Base-by-base conservation (phyloP, 1,139 yeast species). In the Magnusiomyces tetraspermus region DNA sequence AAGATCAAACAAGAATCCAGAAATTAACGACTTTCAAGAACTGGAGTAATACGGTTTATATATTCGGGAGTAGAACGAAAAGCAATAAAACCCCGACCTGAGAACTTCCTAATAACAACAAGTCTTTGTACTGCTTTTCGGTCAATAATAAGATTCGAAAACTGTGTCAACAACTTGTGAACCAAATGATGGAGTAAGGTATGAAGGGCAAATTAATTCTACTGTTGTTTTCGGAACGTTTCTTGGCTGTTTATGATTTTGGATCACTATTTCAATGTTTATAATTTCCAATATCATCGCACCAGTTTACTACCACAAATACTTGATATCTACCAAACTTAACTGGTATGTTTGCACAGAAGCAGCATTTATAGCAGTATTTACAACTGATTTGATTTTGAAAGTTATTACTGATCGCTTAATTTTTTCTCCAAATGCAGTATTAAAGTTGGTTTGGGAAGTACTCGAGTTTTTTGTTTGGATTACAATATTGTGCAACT, bases 381-480 rank as follows among this genome's bases (percentile, higher is more conserved):
- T 92, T 65, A 72, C 86, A 0, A 2, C 78, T 3, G 98, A 92
- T 62, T 85, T 87, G 56, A 36, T 76, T 0, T 78, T 90, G 46
- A 86, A 86, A 61, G 76, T 87, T 2, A 66, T 85, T 19, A 97
- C 98, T 0, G 97, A 92, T 69, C 97, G 97, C 0, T 70, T 85
- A 3, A 54, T 78, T 2, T 81, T 79, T 61, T 81, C 97, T 0
- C 96, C 96, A 0, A 88, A 88, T 67, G 96, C 95, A 0, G 88
- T 88, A 61, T 60, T 81, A 42, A 70, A 84, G 53, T 86, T 92
- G 17, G 76, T 87, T 0, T 92, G 97, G 97, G 89, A 90, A 64
- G 63, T 73, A 31, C 82, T 90, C 57, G 98, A 92, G 63, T 73
- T 82, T 50, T 59, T 79, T 26, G 97, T 90, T 2, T 71, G 92